Percentiles rank a stretch among this genome's conserved stretches.
Conservation (phyloP, 2,329 filamentous ascomycete genomes). For the Aspergillus japonicus region DNA sequence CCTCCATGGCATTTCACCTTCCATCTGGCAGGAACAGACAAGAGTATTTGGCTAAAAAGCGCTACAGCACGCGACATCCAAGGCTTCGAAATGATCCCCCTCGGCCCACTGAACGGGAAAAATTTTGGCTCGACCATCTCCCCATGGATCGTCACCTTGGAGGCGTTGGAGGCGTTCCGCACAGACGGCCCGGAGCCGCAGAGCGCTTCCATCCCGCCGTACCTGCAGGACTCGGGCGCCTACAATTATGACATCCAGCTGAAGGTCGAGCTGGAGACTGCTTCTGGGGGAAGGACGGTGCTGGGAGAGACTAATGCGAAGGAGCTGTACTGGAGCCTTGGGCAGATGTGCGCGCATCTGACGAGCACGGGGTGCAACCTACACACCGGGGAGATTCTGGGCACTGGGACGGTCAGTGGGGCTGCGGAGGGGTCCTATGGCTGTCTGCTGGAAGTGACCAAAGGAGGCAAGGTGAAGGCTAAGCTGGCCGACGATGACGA, state of each 20-base stretch:
- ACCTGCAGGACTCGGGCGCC: slow-evolving; percentile 18
- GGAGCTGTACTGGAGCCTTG: slow-evolving; percentile 30
- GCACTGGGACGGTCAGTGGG: slow-evolving; percentile 34
- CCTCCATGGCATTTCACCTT: no score
- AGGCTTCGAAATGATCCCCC: slow-evolving; percentile 58
- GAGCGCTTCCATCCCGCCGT: slow-evolving; percentile 10
- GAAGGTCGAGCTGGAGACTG: slow-evolving; percentile 17
- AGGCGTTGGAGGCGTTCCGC: slow-evolving; percentile 50
- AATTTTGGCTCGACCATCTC: slow-evolving; percentile 60
- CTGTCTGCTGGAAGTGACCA: slow-evolving; percentile 31
- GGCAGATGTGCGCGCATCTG: slow-evolving; percentile 33
- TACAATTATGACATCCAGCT: slow-evolving; percentile 26
- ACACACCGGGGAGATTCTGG: slow-evolving; percentile 32
- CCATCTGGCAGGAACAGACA: no score
- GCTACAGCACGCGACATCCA: slow-evolving; percentile 53
- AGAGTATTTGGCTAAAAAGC: no score
- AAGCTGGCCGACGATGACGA: slow-evolving; percentile 17
- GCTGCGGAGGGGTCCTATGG: slow-evolving; percentile 22
- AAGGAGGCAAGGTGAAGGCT: slow-evolving; percentile 23
- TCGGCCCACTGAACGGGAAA: slow-evolving; percentile 63
- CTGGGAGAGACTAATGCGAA: slow-evolving; percentile 19
- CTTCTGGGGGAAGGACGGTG: not conserved
- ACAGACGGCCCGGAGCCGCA: slow-evolving; percentile 17
- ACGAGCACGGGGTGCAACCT: slow-evolving; percentile 29
- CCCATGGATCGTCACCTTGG: slow-evolving; percentile 61